Base-by-base conservation (phyloP, 2,329 filamentous ascomycete species). In the Aspergillus oerlinghausenensis region DNA sequence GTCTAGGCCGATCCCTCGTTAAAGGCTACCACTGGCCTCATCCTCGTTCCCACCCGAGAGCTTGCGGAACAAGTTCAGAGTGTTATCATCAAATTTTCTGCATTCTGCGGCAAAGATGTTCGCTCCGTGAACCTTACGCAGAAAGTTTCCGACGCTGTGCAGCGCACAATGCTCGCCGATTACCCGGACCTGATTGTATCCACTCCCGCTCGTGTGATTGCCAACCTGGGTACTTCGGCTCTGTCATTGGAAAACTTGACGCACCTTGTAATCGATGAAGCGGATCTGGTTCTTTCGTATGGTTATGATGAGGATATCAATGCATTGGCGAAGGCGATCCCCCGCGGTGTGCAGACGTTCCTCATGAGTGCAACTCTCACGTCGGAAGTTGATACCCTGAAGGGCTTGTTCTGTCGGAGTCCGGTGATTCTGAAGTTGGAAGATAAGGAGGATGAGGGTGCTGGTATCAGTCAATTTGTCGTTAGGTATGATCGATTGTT, bases 321-420 rank as follows among this genome's bases (percentile, higher is more conserved):
- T 67, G 88, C 85, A 64, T 81, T 99, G 35, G 82, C 92, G 0
- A 85, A 88, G 64, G 83, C 86, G 2, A 80, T 97, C 23, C 92
- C 93, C 0, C 89, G 89, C 69, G 89, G 89, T 1, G 84, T 96
- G 0, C 94, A 99, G 77, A 92, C 91, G 1, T 87, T 94, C 67
- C 82, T 99, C 70, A 96, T 96, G 86, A 96, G 91, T 63, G 94
- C 94, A 6, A 99, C 94, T 0, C 80, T 99, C 53, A 92, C 89
- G 4, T 85, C 88, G 0, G 94, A 99, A 67, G 86, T 97, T 3
- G 88, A 97, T 63, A 88, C 85, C 1, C 75, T 99, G 56, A 94
- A 94, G 71, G 85, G 84, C 2, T 81, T 97, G 29, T 96, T 99
- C 74, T 94, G 91, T 72, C 83, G 87, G 48, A 86, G 89, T 65